These are phyloP conservation scores for Populus simonii DNA, from an alignment of 345 rosid species.

Conservation along the genomic window DNA sequence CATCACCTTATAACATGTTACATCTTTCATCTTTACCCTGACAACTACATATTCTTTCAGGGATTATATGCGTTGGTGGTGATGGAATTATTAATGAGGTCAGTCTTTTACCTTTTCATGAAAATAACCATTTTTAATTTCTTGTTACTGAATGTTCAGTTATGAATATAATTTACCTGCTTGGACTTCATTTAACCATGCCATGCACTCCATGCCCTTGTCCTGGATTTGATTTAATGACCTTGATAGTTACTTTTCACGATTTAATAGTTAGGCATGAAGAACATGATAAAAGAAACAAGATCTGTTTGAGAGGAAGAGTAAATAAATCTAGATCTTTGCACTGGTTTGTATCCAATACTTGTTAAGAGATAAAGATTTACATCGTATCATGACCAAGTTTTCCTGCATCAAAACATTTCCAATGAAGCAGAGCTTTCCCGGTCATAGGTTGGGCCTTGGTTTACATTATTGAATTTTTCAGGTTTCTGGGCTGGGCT, in stretches of 20 bases:
- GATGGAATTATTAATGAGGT: conserved; percentile 99
- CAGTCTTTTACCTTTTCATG: conserved; percentile 20
- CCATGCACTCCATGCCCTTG: background rate
- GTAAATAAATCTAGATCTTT: background rate
- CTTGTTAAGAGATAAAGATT: background rate
- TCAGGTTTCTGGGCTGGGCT: too few relatives aligned
- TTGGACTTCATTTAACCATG: background rate
- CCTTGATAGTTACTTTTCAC: background rate
- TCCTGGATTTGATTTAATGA: background rate
- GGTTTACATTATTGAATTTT: too few relatives aligned
- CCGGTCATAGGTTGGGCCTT: background rate
- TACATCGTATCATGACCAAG: background rate
- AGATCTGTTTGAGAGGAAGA: background rate
- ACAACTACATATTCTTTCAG: conserved; percentile 37
- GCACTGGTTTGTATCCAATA: background rate
- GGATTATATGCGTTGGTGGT: conserved; percentile 95
- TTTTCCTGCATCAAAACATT: background rate
- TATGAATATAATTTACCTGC: background rate
- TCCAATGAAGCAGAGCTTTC: background rate
- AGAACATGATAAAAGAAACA: background rate
- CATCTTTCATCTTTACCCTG: conserved; percentile 19
- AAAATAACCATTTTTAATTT: background rate
- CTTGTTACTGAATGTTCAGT: background rate
- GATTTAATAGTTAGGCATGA: background rate
- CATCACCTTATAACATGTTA: conserved; percentile 15